These are phyloP conservation scores for Diaporthe capsici DNA, from an alignment of 2,329 filamentous ascomycete genomes.

Conservation along the genomic window DNA sequence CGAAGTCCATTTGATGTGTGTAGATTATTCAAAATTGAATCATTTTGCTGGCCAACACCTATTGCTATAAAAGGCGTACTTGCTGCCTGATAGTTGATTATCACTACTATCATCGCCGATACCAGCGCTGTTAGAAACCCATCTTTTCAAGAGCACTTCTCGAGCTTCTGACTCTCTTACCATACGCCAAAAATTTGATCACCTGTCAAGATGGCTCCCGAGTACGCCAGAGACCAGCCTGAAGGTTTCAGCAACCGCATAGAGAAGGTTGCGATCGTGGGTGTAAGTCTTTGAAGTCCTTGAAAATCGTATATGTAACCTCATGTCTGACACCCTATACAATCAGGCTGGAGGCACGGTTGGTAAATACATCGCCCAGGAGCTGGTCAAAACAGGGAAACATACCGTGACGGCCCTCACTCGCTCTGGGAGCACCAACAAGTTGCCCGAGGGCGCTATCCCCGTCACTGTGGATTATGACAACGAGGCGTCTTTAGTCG, in stretches of 20 bases:
- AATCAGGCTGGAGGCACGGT: conserved; percentile 45
- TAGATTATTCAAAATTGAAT: not conserved
- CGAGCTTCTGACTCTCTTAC: not conserved
- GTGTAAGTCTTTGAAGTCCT: conserved; percentile 41
- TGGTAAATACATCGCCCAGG: conserved; percentile 45
- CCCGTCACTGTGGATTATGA: conserved; percentile 62
- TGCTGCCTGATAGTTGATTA: not conserved
- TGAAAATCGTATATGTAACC: no score
- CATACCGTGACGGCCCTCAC: conserved; percentile 66
- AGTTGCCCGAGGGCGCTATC: conserved; percentile 56
- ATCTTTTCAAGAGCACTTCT: not conserved
- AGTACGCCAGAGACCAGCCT: conserved; percentile 39
- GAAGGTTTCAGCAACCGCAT: conserved; percentile 42
- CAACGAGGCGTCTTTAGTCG: conserved; percentile 50
- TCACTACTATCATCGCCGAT: not conserved
- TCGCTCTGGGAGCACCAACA: conserved; percentile 57
- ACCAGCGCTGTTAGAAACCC: not conserved
- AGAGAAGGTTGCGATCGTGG: conserved; percentile 47
- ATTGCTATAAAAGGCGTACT: not conserved
- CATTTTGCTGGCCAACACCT: not conserved
- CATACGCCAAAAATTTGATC: not conserved
- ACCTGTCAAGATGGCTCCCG: conserved; percentile 21
- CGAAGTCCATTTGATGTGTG: not conserved
- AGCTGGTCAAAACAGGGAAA: conserved; percentile 59
- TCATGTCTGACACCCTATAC: conserved; percentile 10